Percentiles rank a stretch among this genome's conserved stretches.
phyloP scores from a whole-genome alignment of 208 protist genomes.

The Leishmania major region DNA sequence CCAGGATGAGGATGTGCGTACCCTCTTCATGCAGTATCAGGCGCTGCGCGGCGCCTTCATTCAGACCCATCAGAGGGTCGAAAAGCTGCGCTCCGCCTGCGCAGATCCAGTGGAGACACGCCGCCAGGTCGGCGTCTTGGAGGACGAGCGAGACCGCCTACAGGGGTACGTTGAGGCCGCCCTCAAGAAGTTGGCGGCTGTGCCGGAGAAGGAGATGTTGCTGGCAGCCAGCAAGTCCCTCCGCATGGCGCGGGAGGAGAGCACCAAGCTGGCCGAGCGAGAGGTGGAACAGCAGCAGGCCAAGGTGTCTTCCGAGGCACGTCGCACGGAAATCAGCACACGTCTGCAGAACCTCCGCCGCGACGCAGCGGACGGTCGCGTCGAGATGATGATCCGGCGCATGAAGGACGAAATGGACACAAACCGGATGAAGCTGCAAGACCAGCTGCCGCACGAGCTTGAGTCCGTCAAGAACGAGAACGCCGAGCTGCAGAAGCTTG shows the following conservation, averaged over 20 bases:
- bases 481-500: constrained; percentile 68
- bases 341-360: constrained; percentile 86
- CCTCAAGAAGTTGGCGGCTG: constrained; percentile 66
- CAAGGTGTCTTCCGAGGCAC: constrained; percentile 70
- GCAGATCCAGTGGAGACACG: constrained; percentile 81
- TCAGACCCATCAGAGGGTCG: constrained; percentile 81
- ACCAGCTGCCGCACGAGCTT: constrained; percentile 86
- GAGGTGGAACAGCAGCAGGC: constrained; percentile 82
- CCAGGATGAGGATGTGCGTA: constrained; percentile 89
- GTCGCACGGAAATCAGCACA: constrained; percentile 75
- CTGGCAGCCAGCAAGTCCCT: constrained; percentile 74
- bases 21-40: constrained; percentile 86
- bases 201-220: constrained; percentile 82
- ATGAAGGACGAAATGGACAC: constrained; percentile 90
- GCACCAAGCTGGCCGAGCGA: constrained; percentile 69
- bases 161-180: constrained; percentile 73
- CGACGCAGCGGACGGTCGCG: constrained; percentile 76
- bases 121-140: constrained; percentile 64
- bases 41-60: constrained; percentile 79
- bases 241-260: constrained; percentile 75
- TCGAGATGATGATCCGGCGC: constrained; percentile 84
- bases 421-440: constrained; percentile 85
- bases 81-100: constrained; percentile 67
- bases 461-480: constrained; percentile 78
- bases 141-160: constrained; percentile 81